phyloP scores from a whole-genome alignment of 2,329 filamentous ascomycete species.

The Ustulina deusta region DNA sequence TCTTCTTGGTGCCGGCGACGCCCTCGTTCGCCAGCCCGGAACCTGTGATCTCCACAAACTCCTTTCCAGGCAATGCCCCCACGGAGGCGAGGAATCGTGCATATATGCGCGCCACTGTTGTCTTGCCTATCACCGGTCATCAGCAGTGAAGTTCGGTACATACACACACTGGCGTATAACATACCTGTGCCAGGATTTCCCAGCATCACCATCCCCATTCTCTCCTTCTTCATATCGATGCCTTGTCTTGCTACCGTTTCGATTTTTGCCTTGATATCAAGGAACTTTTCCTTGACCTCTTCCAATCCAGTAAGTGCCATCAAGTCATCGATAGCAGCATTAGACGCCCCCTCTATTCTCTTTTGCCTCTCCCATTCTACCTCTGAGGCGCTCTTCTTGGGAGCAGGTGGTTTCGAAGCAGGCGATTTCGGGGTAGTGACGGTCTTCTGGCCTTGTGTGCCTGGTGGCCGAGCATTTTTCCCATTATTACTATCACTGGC shows the following conservation, averaged over 20 bases:
- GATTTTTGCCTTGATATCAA: slow-evolving; percentile 67
- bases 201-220: slow-evolving; percentile 60
- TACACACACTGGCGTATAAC: slow-evolving; percentile 4
- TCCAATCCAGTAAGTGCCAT: slow-evolving; percentile 72
- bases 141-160: neutral
- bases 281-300: slow-evolving; percentile 66
- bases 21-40: slow-evolving; percentile 73
- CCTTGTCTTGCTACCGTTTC: slow-evolving; percentile 64
- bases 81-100: slow-evolving; percentile 72
- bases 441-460: neutral
- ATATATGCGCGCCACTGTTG: slow-evolving; percentile 79
- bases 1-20: slow-evolving; percentile 66
- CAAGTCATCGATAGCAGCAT: slow-evolving; percentile 63
- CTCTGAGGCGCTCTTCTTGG: slow-evolving; percentile 19
- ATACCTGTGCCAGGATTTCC: slow-evolving; percentile 74
- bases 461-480: neutral
- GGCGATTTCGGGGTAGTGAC: neutral
- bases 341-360: slow-evolving; percentile 58
- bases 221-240: slow-evolving; percentile 61
- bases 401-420: neutral
- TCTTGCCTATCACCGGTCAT: slow-evolving; percentile 66
- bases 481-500: slow-evolving; percentile 5
- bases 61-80: slow-evolving; percentile 69
- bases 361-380: slow-evolving; percentile 66
- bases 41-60: slow-evolving; percentile 76